Evolutionary conservation across 148 eudicot species (phyloP).

Genomic region (Oxyria digyna): DNA sequence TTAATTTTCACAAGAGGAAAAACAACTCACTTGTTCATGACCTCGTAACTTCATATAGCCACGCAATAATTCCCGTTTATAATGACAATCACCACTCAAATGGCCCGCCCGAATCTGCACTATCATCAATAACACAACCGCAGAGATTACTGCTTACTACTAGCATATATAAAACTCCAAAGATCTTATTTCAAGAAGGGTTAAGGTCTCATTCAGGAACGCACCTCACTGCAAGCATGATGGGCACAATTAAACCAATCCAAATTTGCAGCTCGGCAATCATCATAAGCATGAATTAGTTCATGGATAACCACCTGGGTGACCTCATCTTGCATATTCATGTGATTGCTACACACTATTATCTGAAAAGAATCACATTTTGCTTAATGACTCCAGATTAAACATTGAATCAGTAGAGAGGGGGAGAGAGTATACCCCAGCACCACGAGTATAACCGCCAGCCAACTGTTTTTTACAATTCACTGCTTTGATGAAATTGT

Average conservation of each 20-base stretch:
- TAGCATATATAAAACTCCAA: not conserved
- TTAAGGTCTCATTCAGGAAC: not conserved
- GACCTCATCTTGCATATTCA: conserved; percentile 70
- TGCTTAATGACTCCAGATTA: too few relatives aligned
- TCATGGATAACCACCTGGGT: conserved; percentile 88
- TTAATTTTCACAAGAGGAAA: not conserved
- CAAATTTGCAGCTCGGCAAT: conserved; percentile 78
- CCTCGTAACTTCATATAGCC: conserved; percentile 76
- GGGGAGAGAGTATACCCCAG: conserved; percentile 35
- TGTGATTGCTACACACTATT: conserved; percentile 63
- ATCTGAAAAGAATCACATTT: conserved; percentile 23
- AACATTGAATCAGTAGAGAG: not conserved
- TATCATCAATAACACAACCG: not conserved
- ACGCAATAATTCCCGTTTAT: conserved; percentile 69
- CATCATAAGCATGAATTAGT: conserved; percentile 93
- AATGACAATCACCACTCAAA: conserved; percentile 93
- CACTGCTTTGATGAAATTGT: conserved; percentile 58
- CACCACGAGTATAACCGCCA: conserved; percentile 58
- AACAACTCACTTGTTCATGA: conserved; percentile 66
- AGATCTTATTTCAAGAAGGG: not conserved
- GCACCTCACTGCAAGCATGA: conserved; percentile 92
- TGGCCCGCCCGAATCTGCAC: conserved; percentile 85
- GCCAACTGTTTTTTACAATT: conserved; percentile 27
- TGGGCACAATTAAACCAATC: conserved; percentile 90
- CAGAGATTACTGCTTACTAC: not conserved